Base-by-base conservation (phyloP, 495 filamentous ascomycete species). In the Beverwykella pulmonaria region DNA sequence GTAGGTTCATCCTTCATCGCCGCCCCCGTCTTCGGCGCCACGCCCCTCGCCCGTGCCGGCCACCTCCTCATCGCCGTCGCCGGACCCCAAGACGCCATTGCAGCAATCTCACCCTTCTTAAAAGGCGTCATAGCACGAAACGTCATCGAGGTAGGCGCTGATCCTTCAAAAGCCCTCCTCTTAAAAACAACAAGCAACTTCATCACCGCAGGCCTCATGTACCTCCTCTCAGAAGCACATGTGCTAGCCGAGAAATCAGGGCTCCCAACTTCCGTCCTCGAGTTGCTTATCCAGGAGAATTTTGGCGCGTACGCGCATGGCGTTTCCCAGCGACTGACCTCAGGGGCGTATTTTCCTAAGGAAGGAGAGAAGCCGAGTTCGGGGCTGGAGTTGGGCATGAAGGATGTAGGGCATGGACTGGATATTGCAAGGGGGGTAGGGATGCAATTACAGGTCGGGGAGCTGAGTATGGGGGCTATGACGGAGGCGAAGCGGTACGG, bases 231-330 rank as follows among this genome's bases (percentile, higher is more conserved):
- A 6, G 83, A 85, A 70, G 79, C 81, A 0, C 82, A 85, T 63
- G 81, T 84, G 23, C 82, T 85, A 63, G 82, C 82, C 20, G 82
- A 84, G 69, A 81, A 81, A 69, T 80, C 80, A 0, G 82, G 81
- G 1, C 76, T 86, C 5, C 82, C 82, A n/a, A 78, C 78, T 0
- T 75, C 71, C 17, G 74, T 77, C 9, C 80, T 84, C 73, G 82
- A 84, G 53, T 75, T 77, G 59, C 73, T 85, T 53, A 82, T 85
- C 44, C 76, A 77, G 1, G 79, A 83, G 47, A 82, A 79, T 1
- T 85, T 84, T 69, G 83, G 82, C 9, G 72, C 79, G 39, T 79
- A 83, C 30, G 78, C 79, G 6, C 49, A 67, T 49, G 23, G 36
- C 17, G 64, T 47, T 4, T 34, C 20, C 10, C 36, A 49, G 32